These are phyloP conservation scores for Schizophyllum amplum DNA, from an alignment of 1,284 basidiomycete genomes.

Conservation along the genomic window DNA sequence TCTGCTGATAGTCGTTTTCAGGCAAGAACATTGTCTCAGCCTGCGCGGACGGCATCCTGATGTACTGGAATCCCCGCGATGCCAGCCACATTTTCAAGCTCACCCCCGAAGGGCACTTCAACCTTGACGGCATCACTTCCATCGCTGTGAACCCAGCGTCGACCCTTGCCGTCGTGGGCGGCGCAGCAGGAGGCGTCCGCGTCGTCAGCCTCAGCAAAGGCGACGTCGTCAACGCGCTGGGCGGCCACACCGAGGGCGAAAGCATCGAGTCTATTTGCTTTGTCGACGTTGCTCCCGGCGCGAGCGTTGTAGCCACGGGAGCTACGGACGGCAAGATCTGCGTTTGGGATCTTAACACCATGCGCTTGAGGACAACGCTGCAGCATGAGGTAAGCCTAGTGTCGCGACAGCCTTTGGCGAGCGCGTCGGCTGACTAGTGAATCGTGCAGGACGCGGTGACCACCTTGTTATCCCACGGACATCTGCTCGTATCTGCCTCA, in stretches of 20 bases:
- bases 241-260: conserved; percentile 83
- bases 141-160: conserved; percentile 81
- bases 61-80: conserved; percentile 89
- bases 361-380: conserved; percentile 72
- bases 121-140: conserved; percentile 77
- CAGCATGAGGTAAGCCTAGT: conserved; percentile 61
- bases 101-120: conserved; percentile 61
- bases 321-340: conserved; percentile 92
- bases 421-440: conserved; percentile 5
- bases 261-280: conserved; percentile 89
- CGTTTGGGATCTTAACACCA: conserved; percentile 89
- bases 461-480: conserved; percentile 66
- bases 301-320: conserved; percentile 76
- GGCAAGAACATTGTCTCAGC: conserved; percentile 88
- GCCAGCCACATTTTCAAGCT: conserved; percentile 79
- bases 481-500: conserved; percentile 77
- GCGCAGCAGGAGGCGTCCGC: conserved; percentile 75
- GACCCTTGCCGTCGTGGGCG: conserved; percentile 84
- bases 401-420: conserved; percentile 5
- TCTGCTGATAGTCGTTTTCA: conserved; percentile 19
- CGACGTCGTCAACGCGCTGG: conserved; percentile 72
- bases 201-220: conserved; percentile 85
- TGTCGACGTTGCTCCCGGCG: conserved; percentile 58
- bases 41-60: conserved; percentile 76
- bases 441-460: conserved; percentile 76